Conservation (phyloP, 768 basidiomycete species). For the Termitomyces heimii region DNA sequence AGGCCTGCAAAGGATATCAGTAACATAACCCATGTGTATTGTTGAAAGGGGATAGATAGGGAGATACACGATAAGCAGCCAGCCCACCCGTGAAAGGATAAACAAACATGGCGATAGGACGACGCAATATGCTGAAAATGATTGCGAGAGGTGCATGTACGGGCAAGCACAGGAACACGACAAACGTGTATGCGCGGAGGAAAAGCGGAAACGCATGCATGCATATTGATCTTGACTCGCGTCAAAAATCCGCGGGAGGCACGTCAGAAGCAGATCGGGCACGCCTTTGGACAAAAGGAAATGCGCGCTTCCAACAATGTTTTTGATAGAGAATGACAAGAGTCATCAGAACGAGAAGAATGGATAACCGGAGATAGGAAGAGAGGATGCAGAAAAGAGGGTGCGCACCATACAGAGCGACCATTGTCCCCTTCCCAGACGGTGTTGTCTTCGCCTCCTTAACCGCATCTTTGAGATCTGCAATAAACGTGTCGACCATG, state of each 20-base stretch:
- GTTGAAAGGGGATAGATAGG: not conserved
- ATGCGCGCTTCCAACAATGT: not conserved
- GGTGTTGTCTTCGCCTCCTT: slow-evolving; percentile 61
- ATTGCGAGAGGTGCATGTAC: not conserved
- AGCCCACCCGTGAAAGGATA: not conserved
- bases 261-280: not conserved
- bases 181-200: not conserved
- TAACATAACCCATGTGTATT: not conserved
- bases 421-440: slow-evolving; percentile 80
- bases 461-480: slow-evolving; percentile 78
- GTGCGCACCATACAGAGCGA: slow-evolving; percentile 77
- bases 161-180: not conserved
- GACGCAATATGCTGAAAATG: not conserved
- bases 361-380: not conserved
- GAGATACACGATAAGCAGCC: not conserved
- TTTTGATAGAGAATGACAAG: not conserved
- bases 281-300: not conserved
- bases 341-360: not conserved
- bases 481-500: slow-evolving; percentile 70
- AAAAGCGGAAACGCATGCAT: not conserved
- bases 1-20: slow-evolving; percentile 43
- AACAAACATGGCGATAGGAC: not conserved
- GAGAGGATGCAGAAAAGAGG: not conserved
- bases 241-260: not conserved
- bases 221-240: not conserved